Base-by-base conservation (phyloP, 768 basidiomycete species). In the Boletus fagicola region DNA sequence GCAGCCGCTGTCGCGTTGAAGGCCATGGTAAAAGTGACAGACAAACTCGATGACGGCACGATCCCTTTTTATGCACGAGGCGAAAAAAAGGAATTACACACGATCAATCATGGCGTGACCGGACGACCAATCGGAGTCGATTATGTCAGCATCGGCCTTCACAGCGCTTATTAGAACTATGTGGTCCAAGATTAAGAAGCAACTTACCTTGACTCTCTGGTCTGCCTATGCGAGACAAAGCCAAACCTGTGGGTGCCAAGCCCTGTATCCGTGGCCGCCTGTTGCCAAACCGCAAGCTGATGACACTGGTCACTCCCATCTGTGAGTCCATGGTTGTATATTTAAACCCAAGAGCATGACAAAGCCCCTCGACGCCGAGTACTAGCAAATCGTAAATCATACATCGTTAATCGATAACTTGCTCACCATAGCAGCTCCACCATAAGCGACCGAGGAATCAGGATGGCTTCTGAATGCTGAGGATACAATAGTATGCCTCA, bases 1-100 rank as follows among this genome's bases (percentile, higher is more conserved):
- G 65, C 58, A 0, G 57, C 61, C 5, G 77, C 80, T 1, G 69
- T 71, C 52, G 54, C 69, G 52, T 83, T 80, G 59, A 78, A 76
- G 26, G 73, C 66, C 81, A 83, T 82, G 65, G 58, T 63, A 62
- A 11, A 56, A 26, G 13, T 15, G 48, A 51, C 18, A 39, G 38
- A 51, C 31, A 20, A 24, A 4, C 22, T 38, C 10, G 11, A 31
- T 22, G 47, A 38, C 9, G 2, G 1, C 20, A 13, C 6, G 2
- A 2, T 13, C 53, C 36, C 46, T 61, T 65, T 60, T 53, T 40
- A 40, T 40, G n/a, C 16, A 52, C 49, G 50, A 18, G 0, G 12
- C 47, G n/a, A n/a, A 65, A 65, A 65, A 55, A 47, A 40, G 4
- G 18, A 57, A 48, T 46, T 57, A 48, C 61, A 46, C 55, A 59